Base-by-base conservation (phyloP, 495 filamentous ascomycete genomes). In the Penicillium canariense region DNA sequence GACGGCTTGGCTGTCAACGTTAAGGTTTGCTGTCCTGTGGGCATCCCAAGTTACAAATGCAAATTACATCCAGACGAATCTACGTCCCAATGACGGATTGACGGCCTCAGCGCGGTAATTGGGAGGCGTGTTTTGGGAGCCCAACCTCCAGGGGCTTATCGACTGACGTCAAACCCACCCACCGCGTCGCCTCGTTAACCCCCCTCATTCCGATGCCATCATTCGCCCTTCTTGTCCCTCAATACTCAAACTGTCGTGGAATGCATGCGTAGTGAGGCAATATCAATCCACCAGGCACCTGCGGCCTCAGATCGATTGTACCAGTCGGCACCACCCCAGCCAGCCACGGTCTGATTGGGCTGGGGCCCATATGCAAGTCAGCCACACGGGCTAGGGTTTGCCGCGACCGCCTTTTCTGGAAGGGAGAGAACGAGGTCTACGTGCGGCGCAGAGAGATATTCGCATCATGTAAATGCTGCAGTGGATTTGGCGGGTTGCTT, bases 121-220 rank as follows among this genome's bases (percentile, higher is more conserved):
- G 2, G 35, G 45, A 15, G 26, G 49, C 49, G 38, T 38, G n/a
- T 26, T 45, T 52, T 45, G 39, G 50, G 30, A 20, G 22, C 17
- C 50, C 27, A 35, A 18, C 32, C 34, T 35, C 44, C 25, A 43
- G 26, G 26, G 31, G 26, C 17, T 48, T 23, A 31, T 52, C 47
- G 34, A 31, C 47, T 63, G 61, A 63, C 61, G 61, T 63, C 58
- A 61, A 58, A 15, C 50, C 39, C 22, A 45, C 30, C 42, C 10
- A 40, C 22, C 42, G n/a, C 22, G 17, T 27, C 46, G 25, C 46
- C 46, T 50, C 31, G 27, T 35, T 36, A 15, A 36, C 36, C 17
- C 30, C 12, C 12, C 36, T 39, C 39, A 49, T 47, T 50, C 46
- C 39, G 26, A 27, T 15, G 25, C 34, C 50, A 35, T 28, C 46